Evolutionary conservation across 768 basidiomycete species (phyloP).

Genomic region (Xerocomellus chrysenteron): DNA sequence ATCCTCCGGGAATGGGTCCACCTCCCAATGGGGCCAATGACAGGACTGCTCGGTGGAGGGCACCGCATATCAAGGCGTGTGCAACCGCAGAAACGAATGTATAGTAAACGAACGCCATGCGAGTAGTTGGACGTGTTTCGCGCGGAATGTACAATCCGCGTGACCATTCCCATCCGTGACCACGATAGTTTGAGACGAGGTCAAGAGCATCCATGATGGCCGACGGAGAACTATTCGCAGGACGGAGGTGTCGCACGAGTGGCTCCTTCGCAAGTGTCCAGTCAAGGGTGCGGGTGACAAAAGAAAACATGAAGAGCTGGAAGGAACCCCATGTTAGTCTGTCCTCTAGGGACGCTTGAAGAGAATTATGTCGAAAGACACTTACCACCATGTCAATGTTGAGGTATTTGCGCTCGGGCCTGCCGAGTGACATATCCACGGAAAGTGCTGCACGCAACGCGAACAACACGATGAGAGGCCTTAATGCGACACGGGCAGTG

Average conservation of each 20-base stretch:
- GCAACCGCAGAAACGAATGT: too few species aligned
- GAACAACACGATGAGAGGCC: neutral
- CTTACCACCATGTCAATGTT: neutral
- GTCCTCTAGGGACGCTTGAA: too few species aligned
- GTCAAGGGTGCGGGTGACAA: neutral
- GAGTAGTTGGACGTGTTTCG: neutral
- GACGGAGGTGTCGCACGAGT: neutral
- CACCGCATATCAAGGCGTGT: too few species aligned
- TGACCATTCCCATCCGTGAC: neutral
- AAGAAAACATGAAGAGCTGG: too few species aligned
- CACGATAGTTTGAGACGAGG: neutral
- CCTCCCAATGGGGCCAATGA: too few species aligned
- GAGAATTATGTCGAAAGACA: neutral
- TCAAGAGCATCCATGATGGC: neutral
- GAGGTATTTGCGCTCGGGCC: neutral
- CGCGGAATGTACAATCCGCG: neutral
- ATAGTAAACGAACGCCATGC: neutral
- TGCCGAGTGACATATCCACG: too few species aligned
- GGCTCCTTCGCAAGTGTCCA: neutral
- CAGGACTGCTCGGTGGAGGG: too few species aligned
- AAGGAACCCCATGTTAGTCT: too few species aligned
- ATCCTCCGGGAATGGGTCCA: too few species aligned
- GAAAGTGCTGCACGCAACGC: neutral
- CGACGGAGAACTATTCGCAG: neutral
- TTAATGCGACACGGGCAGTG: neutral